phyloP scores from a whole-genome alignment of 2,329 filamentous ascomycete species.

The Fusarium sp. region DNA sequence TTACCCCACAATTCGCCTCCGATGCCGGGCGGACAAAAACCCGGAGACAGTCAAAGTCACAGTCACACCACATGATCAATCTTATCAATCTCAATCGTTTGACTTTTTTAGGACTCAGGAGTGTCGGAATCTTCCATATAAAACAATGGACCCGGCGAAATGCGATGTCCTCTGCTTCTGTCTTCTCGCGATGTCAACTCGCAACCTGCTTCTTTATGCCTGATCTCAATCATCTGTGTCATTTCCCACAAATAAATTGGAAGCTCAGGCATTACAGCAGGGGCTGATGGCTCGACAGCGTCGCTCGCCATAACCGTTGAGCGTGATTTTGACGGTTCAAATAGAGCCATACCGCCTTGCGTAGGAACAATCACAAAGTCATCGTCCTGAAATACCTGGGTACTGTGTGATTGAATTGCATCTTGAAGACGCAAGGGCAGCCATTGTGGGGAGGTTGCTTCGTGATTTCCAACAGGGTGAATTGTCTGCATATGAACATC shows the following conservation, averaged over 20 bases:
- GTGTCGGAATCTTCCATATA: too few relatives aligned
- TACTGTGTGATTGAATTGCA: background rate
- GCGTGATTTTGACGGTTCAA: slow-evolving; percentile 1
- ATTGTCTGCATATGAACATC: slow-evolving; percentile 10
- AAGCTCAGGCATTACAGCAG: background rate
- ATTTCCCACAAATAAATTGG: background rate
- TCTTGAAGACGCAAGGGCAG: slow-evolving; percentile 1
- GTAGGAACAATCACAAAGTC: slow-evolving; percentile 34
- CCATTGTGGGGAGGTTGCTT: background rate
- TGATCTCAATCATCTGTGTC: slow-evolving; percentile 3
- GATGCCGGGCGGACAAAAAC: slow-evolving; percentile 31
- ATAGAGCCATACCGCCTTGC: slow-evolving; percentile 20
- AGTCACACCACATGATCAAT: slow-evolving; percentile 5
- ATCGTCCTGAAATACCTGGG: slow-evolving; percentile 37
- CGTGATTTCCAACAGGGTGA: slow-evolving; percentile 8
- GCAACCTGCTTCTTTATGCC: background rate
- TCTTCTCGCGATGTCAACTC: background rate
- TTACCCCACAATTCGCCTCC: slow-evolving; percentile 27
- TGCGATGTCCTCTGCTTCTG: background rate
- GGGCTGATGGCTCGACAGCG: background rate
- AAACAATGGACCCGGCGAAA: background rate
- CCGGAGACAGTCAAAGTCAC: slow-evolving; percentile 2
- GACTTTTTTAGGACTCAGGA: background rate
- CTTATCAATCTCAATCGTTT: background rate
- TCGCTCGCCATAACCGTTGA: background rate